Base-by-base conservation (phyloP, 225 moss, liverwort and hornwort genomes). In the Polytrichum formosum region DNA sequence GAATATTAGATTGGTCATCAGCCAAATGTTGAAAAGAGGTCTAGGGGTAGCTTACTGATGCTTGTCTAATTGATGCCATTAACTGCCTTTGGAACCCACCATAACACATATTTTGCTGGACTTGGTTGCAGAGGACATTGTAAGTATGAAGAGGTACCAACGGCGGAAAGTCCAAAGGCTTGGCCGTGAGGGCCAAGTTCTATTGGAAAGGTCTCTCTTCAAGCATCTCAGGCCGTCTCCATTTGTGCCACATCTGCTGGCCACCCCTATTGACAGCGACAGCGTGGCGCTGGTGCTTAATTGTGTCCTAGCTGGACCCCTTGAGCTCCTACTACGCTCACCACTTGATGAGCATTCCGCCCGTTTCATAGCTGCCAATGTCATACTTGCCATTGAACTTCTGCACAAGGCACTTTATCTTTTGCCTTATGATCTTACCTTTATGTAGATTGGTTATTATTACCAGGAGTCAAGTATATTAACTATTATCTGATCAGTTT, bases 111-210 rank as follows among this genome's bases (percentile, higher is more conserved):
- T n/a, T 22, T 21, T 58, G 21, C 4, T 58, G 20, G 58, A 58
- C 20, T 23, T 73, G 73, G 27, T 25, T 23, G 76, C 81, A 81
- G 89, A 86, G 28, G 86, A 89, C 61, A 64, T 80, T 9, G 81
- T 89, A 55, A 89, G 89, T 26, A 86, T 89, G 89, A 89, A 89
- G 75, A 79, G 86, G 56, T 89, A 82, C 66, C 83, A 81, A 6
- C 68, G 86, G 68, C 81, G 89, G 0, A 89, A 89, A 84, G 89
- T 89, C 2, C 86, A 89, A 74, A 75, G 85, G 54, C 72, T 86
- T 7, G 86, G 86, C 10, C 85, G 89, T 5, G 89, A 89, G 19
- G 31, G 64, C 10, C 86, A 89, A 78, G 86, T 89, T 13, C 70
- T 89, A 71, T 56, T 70, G 68, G 89, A 89, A 79, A 84, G 83